Base-by-base conservation (phyloP, 352 stramenopile genomes). In the Achlya hypogyna region DNA sequence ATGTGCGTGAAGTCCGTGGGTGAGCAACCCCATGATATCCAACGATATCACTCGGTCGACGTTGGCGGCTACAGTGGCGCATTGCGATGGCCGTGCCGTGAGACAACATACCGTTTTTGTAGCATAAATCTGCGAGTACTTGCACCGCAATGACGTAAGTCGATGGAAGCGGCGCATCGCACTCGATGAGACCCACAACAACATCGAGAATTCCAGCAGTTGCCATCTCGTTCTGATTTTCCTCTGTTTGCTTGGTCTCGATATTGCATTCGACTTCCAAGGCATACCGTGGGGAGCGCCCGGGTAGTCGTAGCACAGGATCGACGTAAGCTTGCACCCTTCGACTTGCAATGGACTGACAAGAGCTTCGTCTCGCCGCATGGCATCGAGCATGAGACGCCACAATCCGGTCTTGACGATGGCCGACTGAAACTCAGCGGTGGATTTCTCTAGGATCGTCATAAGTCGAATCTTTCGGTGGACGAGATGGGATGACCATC, bases 351-450 rank as follows among this genome's bases (percentile, higher is more conserved):
- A 14, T 14, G 6, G 52, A 10, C 53, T 56, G 2, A 23, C 5
- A 12, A 74, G 59, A 25, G 27, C 45, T 1, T 63, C 43, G 34
- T 87, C 76, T n/a, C 35, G 32, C 22, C 51, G 22, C 9, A 87
- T 62, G 1, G 70, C 79, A 22, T 65, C 66, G 0, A 31, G 23
- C 40, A 87, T 69, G 18, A 86, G 40, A 25, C 42, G 42, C 29
- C 87, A 67, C 18, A 74, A 75, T 0, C 75, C 75, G 20, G 72
- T 71, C 16, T 81, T 72, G 8, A 75, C 73, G 64, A 88, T 79
- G 71, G 73, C 78, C 8, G 73, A 77, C 49, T 89, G 81, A 27
- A 88, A 80, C 62, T 85, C 77, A 23, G 82, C 72, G 35, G 83
- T 75, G 9, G 69, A 74, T 1, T 76, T 77, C 32, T 77, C 78